Conservation (phyloP, 208 protist genomes). For the Angomonas deanei region DNA sequence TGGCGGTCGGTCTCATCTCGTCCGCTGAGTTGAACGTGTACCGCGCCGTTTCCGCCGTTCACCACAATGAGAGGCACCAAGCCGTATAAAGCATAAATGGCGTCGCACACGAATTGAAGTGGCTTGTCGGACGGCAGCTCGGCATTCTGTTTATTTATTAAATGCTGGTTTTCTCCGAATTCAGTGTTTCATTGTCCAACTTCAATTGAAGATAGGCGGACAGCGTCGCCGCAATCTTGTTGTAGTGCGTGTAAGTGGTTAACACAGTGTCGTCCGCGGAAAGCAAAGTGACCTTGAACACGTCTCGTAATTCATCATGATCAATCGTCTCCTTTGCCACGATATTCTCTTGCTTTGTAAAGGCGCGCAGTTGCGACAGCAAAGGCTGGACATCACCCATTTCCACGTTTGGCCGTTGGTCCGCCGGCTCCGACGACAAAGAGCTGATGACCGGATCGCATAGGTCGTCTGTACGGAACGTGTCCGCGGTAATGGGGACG, state of each 20-base stretch:
- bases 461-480: no score
- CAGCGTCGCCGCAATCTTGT: background rate
- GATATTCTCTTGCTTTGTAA: background rate
- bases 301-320: background rate
- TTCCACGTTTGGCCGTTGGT: background rate
- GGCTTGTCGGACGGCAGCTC: background rate
- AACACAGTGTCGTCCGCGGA: background rate
- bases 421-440: no score
- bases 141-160: no score
- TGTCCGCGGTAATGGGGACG: no score
- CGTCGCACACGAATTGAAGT: background rate
- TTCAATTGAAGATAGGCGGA: background rate
- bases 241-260: background rate
- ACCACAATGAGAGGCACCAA: background rate
- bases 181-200: background rate
- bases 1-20: background rate
- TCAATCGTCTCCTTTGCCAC: background rate
- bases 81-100: constrained; percentile 1
- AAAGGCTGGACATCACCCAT: background rate
- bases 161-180: no score
- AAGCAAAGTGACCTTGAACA: background rate
- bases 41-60: background rate
- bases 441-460: no score
- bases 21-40: background rate
- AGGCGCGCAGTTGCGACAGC: background rate